Conservation (phyloP, 805 yeast genomes). For the Lipomyces yamanashiensis region DNA sequence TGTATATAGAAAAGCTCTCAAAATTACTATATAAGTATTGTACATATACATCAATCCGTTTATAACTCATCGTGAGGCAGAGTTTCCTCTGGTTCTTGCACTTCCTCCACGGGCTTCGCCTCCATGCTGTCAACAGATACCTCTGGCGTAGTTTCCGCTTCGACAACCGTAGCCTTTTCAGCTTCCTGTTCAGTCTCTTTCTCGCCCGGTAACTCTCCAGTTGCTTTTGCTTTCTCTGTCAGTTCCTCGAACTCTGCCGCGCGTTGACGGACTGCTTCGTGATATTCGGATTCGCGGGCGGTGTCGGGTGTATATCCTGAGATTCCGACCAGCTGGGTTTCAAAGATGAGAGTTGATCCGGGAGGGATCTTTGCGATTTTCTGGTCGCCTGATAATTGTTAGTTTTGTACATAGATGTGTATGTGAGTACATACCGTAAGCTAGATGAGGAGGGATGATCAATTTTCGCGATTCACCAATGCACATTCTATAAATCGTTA, state of each 20-base stretch:
- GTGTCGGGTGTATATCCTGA: constrained; percentile 29
- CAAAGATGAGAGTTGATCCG: constrained; percentile 70
- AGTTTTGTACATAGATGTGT: constrained; percentile 44
- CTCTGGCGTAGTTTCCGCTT: constrained; percentile 9
- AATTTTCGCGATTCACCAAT: constrained; percentile 83
- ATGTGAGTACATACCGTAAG: constrained; percentile 58
- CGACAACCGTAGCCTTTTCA: constrained; percentile 3
- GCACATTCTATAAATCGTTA: constrained; percentile 59
- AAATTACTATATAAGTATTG: background rate
- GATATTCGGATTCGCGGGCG: background rate
- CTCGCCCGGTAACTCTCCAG: background rate
- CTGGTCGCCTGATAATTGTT: constrained; percentile 12
- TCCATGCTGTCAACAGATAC: background rate
- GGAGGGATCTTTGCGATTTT: constrained; percentile 68
- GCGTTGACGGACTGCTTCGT: too few species aligned
- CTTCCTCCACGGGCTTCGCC: constrained; percentile 5
- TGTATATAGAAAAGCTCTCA: background rate
- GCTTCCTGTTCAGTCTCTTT: constrained; percentile 7
- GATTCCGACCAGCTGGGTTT: constrained; percentile 66
- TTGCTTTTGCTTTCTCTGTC: background rate
- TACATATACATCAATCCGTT: constrained; percentile 2
- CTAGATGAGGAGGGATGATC: constrained; percentile 77
- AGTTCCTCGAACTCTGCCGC: constrained; percentile 7
- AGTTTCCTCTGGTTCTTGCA: constrained; percentile 3
- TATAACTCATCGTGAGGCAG: constrained; percentile 30